These are phyloP conservation scores for Pseudopyricularia cyperi DNA, from an alignment of 2,329 filamentous ascomycete species.

Conservation along the genomic window DNA sequence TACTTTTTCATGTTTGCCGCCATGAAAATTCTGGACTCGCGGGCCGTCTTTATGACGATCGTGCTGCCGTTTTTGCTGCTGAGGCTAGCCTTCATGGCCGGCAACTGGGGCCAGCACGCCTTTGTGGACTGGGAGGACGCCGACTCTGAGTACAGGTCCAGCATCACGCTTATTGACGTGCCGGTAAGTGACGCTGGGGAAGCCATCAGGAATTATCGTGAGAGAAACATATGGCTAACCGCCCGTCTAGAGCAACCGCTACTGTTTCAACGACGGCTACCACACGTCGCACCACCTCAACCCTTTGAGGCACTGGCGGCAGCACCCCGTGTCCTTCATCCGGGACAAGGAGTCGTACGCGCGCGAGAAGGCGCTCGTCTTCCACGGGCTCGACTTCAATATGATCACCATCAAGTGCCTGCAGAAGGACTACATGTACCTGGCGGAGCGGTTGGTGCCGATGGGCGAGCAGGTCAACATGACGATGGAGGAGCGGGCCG, in stretches of 20 bases:
- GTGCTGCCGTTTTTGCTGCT: conserved; percentile 54
- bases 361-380: conserved; percentile 56
- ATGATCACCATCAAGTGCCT: conserved; percentile 57
- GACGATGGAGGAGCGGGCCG: conserved; percentile 48
- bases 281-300: conserved; percentile 74
- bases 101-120: conserved; percentile 77
- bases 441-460: conserved; percentile 60
- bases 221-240: too few relatives aligned
- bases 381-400: conserved; percentile 70
- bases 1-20: conserved; percentile 39
- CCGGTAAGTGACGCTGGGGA: conserved; percentile 49
- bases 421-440: conserved; percentile 60
- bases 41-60: conserved; percentile 50
- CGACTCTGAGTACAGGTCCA: conserved; percentile 65
- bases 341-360: conserved; percentile 55
- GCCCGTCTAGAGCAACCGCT: conserved; percentile 59
- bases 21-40: conserved; percentile 31
- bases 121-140: conserved; percentile 66
- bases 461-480: conserved; percentile 56
- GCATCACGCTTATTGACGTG: conserved; percentile 69
- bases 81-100: conserved; percentile 62
- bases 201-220: too few relatives aligned
- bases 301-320: conserved; percentile 67
- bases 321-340: conserved; percentile 63
- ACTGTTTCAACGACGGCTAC: conserved; percentile 74